Evolutionary conservation across 306 rosid species (phyloP).

Genomic region (Corylus avellana): DNA sequence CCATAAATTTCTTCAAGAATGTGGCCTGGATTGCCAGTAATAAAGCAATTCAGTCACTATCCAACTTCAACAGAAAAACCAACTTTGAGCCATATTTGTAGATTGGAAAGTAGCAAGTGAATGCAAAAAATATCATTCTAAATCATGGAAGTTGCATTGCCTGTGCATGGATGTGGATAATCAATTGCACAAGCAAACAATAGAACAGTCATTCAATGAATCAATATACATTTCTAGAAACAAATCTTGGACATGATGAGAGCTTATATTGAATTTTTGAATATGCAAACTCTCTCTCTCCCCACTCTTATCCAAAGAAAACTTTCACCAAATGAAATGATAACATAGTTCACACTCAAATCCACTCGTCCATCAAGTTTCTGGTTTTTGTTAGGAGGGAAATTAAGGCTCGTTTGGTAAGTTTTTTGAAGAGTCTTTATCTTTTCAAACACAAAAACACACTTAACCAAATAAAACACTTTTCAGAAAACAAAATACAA

Average conservation of each 20-base stretch:
- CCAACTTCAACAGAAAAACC: not conserved
- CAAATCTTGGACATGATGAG: not conserved
- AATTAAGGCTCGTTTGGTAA: too few relatives aligned
- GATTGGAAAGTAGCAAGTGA: not conserved
- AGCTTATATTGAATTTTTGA: not conserved
- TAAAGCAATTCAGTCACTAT: not conserved
- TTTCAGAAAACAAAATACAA: too few relatives aligned
- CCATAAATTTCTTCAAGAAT: too few relatives aligned
- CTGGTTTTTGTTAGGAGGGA: not conserved
- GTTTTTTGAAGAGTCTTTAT: too few relatives aligned
- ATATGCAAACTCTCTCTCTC: not conserved
- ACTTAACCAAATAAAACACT: not conserved
- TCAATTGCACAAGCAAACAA: not conserved
- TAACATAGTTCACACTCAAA: not conserved
- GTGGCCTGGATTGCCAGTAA: too few relatives aligned
- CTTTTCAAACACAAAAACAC: too few relatives aligned
- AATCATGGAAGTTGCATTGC: not conserved
- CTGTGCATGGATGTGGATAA: not conserved
- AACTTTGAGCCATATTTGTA: not conserved
- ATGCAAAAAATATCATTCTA: not conserved
- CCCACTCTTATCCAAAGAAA: not conserved
- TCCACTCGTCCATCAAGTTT: not conserved
- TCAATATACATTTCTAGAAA: not conserved
- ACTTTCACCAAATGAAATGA: not conserved
- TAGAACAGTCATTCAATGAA: not conserved